Evolutionary conservation across 2,329 filamentous ascomycete species (phyloP).

Genomic region (Aureobasidium vineae): DNA sequence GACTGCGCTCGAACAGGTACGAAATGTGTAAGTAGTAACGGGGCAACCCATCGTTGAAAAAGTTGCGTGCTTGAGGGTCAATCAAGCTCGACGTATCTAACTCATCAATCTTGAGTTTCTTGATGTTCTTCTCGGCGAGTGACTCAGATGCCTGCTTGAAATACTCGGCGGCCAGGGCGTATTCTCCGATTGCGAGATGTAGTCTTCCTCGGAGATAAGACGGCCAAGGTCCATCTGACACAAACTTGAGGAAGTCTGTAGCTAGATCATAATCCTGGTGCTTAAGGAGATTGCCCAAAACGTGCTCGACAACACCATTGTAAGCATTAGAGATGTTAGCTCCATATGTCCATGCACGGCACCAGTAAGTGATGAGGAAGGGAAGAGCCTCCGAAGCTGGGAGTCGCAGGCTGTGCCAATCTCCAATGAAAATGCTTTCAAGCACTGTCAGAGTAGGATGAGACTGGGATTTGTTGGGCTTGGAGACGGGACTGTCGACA

Average conservation of each 20-base stretch:
- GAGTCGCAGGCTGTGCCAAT: conserved; percentile 40
- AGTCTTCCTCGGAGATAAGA: conserved; percentile 82
- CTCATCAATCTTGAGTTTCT: conserved; percentile 36
- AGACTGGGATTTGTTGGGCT: conserved; percentile 14
- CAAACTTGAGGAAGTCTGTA: conserved; percentile 64
- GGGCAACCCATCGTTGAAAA: conserved; percentile 69
- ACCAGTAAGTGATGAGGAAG: conserved; percentile 47
- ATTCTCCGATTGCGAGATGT: conserved; percentile 69
- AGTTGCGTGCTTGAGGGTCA: conserved; percentile 68
- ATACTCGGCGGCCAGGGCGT: conserved; percentile 66
- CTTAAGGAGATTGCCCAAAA: conserved; percentile 47
- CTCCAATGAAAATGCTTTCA: conserved; percentile 43
- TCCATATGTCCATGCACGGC: conserved; percentile 46
- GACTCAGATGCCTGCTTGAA: conserved; percentile 70
- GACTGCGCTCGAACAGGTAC: conserved; percentile 73
- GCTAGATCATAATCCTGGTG: conserved; percentile 52
- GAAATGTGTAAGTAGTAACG: conserved; percentile 87
- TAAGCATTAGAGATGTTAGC: conserved; percentile 42
- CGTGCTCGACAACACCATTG: conserved; percentile 40
- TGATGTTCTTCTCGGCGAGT: conserved; percentile 28
- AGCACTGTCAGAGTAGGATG: conserved; percentile 37
- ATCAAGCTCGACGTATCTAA: conserved; percentile 61
- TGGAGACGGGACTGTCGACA: neutral
- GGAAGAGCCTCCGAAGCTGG: conserved; percentile 34
- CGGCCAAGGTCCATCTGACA: conserved; percentile 58